phyloP scores from a whole-genome alignment of 257 asterid genomes.

The Ilex asprella region DNA sequence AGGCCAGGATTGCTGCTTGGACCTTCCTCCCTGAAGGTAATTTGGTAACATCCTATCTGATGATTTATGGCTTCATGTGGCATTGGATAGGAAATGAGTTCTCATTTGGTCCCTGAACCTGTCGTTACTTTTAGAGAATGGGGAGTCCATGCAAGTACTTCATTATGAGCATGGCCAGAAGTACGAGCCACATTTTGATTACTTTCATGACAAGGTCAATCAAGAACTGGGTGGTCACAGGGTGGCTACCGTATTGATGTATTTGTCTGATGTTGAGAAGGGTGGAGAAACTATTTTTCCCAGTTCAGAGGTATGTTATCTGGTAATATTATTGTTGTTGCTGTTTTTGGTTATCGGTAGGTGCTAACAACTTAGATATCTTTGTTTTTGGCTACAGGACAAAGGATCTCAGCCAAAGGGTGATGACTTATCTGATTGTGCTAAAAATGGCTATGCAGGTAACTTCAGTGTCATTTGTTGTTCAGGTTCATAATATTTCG shows the following conservation, averaged over 20 bases:
- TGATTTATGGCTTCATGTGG: neutral
- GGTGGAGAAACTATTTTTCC: conserved; percentile 95
- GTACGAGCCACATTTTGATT: conserved; percentile 87
- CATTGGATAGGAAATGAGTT: neutral
- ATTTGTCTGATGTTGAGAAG: conserved; percentile 57
- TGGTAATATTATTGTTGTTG: neutral
- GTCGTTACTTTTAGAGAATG: conserved; percentile 42
- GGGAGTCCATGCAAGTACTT: conserved; percentile 79
- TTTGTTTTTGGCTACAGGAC: conserved; percentile 27
- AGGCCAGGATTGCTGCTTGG: conserved; percentile 84
- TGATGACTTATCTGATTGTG: conserved; percentile 78
- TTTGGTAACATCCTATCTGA: neutral
- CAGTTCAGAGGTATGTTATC: conserved; percentile 39
- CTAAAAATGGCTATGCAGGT: conserved; percentile 86
- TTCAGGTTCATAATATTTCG: too few species aligned
- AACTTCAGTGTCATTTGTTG: neutral
- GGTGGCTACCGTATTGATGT: conserved; percentile 89
- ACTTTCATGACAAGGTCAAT: conserved; percentile 63
- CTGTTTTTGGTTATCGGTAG: neutral
- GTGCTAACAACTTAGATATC: neutral
- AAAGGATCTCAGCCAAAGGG: conserved; percentile 50
- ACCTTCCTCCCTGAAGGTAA: conserved; percentile 82
- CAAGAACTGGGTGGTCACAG: conserved; percentile 79
- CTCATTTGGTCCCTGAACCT: conserved; percentile 8
- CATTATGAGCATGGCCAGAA: conserved; percentile 83